Evolutionary conservation across 2,329 filamentous ascomycete species (phyloP), one percentile per base, ranked within the genome.

Genomic region (Metarhizium humberi): DNA sequence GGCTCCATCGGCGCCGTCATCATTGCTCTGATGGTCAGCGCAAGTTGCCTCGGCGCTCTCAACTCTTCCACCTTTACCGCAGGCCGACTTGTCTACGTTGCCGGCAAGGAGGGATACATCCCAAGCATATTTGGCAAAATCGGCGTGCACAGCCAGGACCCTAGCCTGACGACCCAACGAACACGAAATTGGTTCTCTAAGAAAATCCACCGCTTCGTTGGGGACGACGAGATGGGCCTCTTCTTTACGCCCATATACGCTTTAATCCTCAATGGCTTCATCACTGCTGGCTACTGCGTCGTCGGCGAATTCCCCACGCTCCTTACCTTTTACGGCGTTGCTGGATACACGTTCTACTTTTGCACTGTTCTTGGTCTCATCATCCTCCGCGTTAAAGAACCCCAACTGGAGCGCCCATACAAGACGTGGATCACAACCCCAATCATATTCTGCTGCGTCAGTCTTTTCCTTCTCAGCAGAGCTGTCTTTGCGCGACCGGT

Each of bases 401-500:
- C 94, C 4, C 78, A 86, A 59, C 79, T 99, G 49, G 91, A 96
- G 69, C 76, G 94, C 30, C 92, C 94, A 0, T 99, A 99, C 72
- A 86, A 85, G 69, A 96, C 92, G 3, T 99, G 92, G 94, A 96
- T 99, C 66, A 87, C 87, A 1, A 99, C 94, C 2, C 94, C 94
- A 11, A 92, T 99, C 61, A 92, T 96, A 55, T 99, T 99, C 69
- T 99, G 94, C 79, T 99, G 94, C 67, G 94, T 99, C 43, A 95
- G 90, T 68, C 71, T 99, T 60, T 99, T 99, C 67, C 71, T 99
- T 60, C 80, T 99, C 46, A 92, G 85, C 66, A 79, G 94, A 52
- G 91, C 92, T 3, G 85, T 97, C 14, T 94, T 99, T 67, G 88
- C 91, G 36, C 86, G 96, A 71, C 94, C 94, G 4, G 64, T 95